Evolutionary conservation across 495 filamentous ascomycete genomes (phyloP).

Genomic region (Neurospora sp.): DNA sequence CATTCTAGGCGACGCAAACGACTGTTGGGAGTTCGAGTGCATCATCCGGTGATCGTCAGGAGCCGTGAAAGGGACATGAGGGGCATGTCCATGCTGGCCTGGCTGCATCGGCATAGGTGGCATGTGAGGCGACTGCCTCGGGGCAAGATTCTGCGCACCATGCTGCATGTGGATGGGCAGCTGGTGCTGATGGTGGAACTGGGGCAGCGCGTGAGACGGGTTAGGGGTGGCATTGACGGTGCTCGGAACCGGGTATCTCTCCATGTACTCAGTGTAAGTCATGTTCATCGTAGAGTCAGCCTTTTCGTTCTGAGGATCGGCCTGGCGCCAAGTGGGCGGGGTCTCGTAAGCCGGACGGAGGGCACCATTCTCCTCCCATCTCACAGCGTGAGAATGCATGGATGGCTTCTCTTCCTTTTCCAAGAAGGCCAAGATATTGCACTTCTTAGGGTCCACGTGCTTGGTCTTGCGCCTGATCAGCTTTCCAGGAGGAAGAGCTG

Average conservation of each 20-base stretch:
- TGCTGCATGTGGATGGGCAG: constrained; percentile 59
- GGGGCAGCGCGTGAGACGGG: constrained; percentile 41
- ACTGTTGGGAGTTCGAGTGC: constrained; percentile 67
- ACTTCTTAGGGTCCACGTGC: constrained; percentile 45
- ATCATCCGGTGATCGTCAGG: constrained; percentile 82
- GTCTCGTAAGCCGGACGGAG: constrained; percentile 71
- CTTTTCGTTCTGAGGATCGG: constrained; percentile 50
- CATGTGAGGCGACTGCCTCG: constrained; percentile 54
- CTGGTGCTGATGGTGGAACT: constrained; percentile 68
- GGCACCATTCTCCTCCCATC: constrained; percentile 59
- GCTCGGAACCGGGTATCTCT: constrained; percentile 43
- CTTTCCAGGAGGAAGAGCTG: constrained; percentile 37
- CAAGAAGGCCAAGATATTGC: constrained; percentile 52
- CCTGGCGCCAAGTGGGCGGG: constrained; percentile 63
- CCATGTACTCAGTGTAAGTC: constrained; percentile 69
- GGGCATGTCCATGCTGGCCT: constrained; percentile 51
- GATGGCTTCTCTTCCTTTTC: constrained; percentile 44
- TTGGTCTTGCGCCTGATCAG: constrained; percentile 49
- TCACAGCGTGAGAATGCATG: constrained; percentile 56
- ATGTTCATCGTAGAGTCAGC: constrained; percentile 45
- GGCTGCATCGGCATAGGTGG: constrained; percentile 56
- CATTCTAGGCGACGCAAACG: constrained; percentile 68
- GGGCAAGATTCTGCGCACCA: constrained; percentile 30
- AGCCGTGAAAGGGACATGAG: constrained; percentile 50
- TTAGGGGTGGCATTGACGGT: constrained; percentile 58